A percentile compares a stretch with the other conserved stretches of the same genome.
Evolutionary conservation across 352 stramenopile species (phyloP).

Genomic region (Blastocystis sp.): DNA sequence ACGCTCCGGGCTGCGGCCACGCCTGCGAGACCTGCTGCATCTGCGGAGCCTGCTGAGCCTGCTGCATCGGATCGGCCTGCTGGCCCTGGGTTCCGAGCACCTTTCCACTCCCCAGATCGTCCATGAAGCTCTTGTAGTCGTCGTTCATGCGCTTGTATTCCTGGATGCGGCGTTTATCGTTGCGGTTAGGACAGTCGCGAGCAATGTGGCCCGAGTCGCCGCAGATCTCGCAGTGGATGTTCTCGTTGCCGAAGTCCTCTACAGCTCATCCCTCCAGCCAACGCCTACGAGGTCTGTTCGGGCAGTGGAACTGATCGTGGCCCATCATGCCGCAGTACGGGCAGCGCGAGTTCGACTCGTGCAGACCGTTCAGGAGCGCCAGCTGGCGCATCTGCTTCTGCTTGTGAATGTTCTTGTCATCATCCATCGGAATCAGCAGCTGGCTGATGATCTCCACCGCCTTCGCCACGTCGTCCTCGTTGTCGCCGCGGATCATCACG

Average conservation of each 20-base stretch:
- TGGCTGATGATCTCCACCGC: conserved; percentile 83
- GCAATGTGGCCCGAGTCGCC: conserved; percentile 82
- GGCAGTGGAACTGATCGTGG: conserved; percentile 93
- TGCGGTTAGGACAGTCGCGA: conserved; percentile 81
- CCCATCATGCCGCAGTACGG: conserved; percentile 95
- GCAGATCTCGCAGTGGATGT: conserved; percentile 83
- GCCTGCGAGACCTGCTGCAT: background rate
- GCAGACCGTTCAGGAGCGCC: conserved; percentile 95
- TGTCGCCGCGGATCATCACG: conserved; percentile 87
- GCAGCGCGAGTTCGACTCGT: conserved; percentile 94
- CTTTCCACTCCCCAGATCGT: conserved; percentile 72
- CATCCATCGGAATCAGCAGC: conserved; percentile 85
- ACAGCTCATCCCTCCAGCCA: conserved; percentile 19
- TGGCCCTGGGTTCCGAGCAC: conserved; percentile 8
- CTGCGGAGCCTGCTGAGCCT: background rate
- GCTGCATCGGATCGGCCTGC: background rate
- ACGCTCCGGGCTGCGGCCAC: background rate
- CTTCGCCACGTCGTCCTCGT: conserved; percentile 81
- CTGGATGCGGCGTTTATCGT: conserved; percentile 71
- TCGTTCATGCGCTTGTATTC: conserved; percentile 65
- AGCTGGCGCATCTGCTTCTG: conserved; percentile 95
- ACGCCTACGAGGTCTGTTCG: conserved; percentile 82
- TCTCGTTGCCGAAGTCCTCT: conserved; percentile 78
- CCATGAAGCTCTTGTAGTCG: conserved; percentile 76
- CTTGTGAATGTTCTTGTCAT: conserved; percentile 87